These are phyloP conservation scores for Apiospora hydei DNA, from an alignment of 2,329 filamentous ascomycete species.

Conservation along the genomic window DNA sequence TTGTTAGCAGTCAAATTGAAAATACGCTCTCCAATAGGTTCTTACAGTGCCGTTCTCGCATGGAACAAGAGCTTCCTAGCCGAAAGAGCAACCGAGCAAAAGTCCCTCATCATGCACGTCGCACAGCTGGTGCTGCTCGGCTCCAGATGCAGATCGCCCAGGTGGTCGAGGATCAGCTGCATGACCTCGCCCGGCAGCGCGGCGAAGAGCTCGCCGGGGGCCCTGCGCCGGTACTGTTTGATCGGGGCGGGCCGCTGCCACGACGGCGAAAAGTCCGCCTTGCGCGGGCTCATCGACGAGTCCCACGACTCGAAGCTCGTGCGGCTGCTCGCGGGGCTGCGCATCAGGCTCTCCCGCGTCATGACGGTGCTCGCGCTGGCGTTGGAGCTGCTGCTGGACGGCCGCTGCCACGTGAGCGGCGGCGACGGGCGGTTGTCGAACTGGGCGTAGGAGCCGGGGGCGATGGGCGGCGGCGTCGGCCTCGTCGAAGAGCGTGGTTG, in stretches of 20 bases:
- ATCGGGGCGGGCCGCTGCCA: slow-evolving; percentile 45
- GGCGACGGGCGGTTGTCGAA: slow-evolving; percentile 38
- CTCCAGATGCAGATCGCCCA: slow-evolving; percentile 60
- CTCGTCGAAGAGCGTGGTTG: slow-evolving; percentile 3
- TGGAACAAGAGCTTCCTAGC: slow-evolving; percentile 60
- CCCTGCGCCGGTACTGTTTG: slow-evolving; percentile 44
- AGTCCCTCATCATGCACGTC: slow-evolving; percentile 71
- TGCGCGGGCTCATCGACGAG: slow-evolving; percentile 35
- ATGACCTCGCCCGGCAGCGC: slow-evolving; percentile 66
- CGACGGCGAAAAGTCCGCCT: slow-evolving; percentile 35
- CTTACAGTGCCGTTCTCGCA: slow-evolving; percentile 60
- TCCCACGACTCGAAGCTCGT: slow-evolving; percentile 52
- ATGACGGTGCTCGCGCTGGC: slow-evolving; percentile 38
- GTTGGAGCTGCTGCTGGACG: slow-evolving; percentile 32
- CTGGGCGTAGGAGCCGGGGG: slow-evolving; percentile 40
- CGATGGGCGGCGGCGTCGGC: slow-evolving; percentile 26
- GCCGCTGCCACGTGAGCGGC: slow-evolving; percentile 32
- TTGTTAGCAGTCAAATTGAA: slow-evolving; percentile 7
- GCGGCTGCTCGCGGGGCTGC: slow-evolving; percentile 44
- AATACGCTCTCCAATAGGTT: slow-evolving; percentile 25
- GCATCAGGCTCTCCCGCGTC: slow-evolving; percentile 40
- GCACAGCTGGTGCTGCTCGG: slow-evolving; percentile 61
- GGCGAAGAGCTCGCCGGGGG: slow-evolving; percentile 61
- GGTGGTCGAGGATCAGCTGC: slow-evolving; percentile 60
- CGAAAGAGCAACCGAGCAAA: slow-evolving; percentile 57